These are phyloP conservation scores for Hydnomerulius pinastri DNA, from an alignment of 768 basidiomycete genomes.

Conservation along the genomic window DNA sequence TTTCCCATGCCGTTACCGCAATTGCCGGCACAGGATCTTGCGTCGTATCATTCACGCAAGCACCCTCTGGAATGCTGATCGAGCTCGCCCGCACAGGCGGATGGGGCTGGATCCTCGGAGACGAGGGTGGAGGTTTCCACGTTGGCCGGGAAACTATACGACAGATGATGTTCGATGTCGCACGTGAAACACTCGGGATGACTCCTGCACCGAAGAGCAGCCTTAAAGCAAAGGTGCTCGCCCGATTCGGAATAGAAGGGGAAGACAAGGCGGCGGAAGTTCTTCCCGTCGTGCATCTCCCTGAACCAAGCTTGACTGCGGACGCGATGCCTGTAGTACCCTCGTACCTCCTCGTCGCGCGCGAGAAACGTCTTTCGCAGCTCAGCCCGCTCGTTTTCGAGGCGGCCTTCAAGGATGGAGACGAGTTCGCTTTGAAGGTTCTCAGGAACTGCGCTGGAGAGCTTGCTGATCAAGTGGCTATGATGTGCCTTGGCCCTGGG, in stretches of 20 bases:
- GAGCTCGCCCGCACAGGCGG: constrained; percentile 75
- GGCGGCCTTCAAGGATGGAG: constrained; percentile 69
- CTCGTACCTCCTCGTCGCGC: constrained; percentile 36
- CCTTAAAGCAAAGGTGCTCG: constrained; percentile 51
- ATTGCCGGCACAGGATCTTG: constrained; percentile 85
- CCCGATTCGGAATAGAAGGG: constrained; percentile 54
- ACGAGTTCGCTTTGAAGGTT: constrained; percentile 64
- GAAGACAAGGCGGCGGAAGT: constrained; percentile 56
- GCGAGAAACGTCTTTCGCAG: constrained; percentile 75
- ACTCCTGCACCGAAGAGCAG: constrained; percentile 17
- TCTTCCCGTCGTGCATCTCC: constrained; percentile 60
- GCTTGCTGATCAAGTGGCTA: constrained; percentile 61
- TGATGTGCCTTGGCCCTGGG: constrained; percentile 43
- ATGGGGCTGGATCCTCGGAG: constrained; percentile 85
- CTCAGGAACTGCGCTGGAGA: constrained; percentile 50
- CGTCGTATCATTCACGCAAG: constrained; percentile 62
- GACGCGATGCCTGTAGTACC: constrained; percentile 24
- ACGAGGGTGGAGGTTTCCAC: constrained; percentile 82
- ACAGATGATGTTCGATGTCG: constrained; percentile 59
- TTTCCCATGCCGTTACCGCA: constrained; percentile 64
- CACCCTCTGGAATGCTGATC: constrained; percentile 40
- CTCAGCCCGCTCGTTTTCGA: constrained; percentile 78
- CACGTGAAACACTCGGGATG: constrained; percentile 45
- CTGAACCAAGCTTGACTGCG: constrained; percentile 47
- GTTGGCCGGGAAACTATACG: constrained; percentile 78